Evolutionary conservation across 345 rosid species (phyloP), one percentile per base, ranked within the genome.

Genomic region (Mangifera indica): DNA sequence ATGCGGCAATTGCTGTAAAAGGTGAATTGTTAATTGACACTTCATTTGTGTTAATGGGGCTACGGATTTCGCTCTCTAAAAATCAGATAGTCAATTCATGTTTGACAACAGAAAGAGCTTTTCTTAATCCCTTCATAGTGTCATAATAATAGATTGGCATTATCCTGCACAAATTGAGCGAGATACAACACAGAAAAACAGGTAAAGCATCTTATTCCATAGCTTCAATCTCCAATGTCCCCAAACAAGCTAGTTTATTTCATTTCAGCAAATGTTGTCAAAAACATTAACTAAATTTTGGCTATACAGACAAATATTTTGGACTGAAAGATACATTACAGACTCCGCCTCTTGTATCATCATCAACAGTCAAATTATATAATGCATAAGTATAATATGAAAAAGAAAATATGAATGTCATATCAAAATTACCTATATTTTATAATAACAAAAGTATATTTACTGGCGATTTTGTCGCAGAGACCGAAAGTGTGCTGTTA

Each of bases 401-500:
- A 37, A 22, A 15, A 53, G n/a, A n/a, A 56, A 46, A 49, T 5
- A 49, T 4, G 45, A 37, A 45, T 10, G 51, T 32, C 72, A 26
- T 52, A 44, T 56, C 1, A 59, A 44, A 22, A 45, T 10, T 17
- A 10, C 2, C 9, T 58, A 25, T 46, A 26, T 22, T 29, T 40
- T 49, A 26, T 58, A 3, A 40, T 15, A 52, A 48, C 17, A 1
- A 12, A 42, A 17, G 69, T n/a, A 73, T 54, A 54, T 67, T 80
- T 70, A 89, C 54, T 69, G 71, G 17, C 71, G 83, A 73, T 79
- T 81, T 55, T 74, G 76, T 48, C 92, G 82, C 25, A 84, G 80
- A 69, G 91, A 80, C 70, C 84, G 84, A 2, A 91, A 74, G 62
- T 79, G 86, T 25, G 96, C 91, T 14, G 85, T 66, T 37, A 94